Conservation (phyloP, 2,329 filamentous ascomycete genomes). For the Nannizziopsis barbatae region DNA sequence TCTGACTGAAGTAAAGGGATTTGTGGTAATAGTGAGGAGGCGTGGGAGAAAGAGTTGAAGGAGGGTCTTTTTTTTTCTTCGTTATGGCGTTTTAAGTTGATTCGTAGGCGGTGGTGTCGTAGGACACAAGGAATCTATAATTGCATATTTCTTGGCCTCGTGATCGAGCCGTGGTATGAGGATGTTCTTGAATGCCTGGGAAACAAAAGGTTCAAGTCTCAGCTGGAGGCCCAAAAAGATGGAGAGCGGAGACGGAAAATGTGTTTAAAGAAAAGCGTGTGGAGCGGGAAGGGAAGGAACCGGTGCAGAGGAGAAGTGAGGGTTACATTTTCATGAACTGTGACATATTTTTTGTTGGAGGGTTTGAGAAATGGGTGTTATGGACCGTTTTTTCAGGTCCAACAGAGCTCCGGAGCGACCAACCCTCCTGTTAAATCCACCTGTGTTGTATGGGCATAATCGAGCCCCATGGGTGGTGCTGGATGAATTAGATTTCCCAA, state of each 20-base stretch:
- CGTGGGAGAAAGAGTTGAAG: too few relatives aligned
- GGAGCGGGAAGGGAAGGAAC: background rate
- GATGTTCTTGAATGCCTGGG: constrained; percentile 7
- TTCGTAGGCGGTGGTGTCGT: background rate
- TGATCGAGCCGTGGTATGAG: constrained; percentile 4
- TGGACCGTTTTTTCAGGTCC: constrained; percentile 22
- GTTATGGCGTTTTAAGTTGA: too few relatives aligned
- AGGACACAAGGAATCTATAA: background rate
- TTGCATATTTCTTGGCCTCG: constrained; percentile 8
- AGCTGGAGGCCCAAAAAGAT: constrained; percentile 5
- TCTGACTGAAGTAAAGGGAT: too few relatives aligned
- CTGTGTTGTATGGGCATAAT: constrained; percentile 25
- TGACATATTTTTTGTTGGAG: background rate
- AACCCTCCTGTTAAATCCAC: constrained; percentile 26
- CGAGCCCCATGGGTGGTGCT: constrained; percentile 22
- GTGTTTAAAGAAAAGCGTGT: background rate
- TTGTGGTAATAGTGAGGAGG: too few relatives aligned
- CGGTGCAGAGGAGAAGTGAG: background rate
- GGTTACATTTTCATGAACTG: background rate
- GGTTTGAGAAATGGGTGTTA: constrained; percentile 2
- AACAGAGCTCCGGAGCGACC: constrained; percentile 27
- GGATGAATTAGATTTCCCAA: constrained; percentile 26
- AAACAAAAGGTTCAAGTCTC: constrained; percentile 7
- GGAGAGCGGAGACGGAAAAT: background rate
- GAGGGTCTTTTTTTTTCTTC: too few relatives aligned